Evolutionary conservation across 306 rosid species (phyloP), one percentile per base, ranked within the genome.

Genomic region (Citrullus colocynthis): DNA sequence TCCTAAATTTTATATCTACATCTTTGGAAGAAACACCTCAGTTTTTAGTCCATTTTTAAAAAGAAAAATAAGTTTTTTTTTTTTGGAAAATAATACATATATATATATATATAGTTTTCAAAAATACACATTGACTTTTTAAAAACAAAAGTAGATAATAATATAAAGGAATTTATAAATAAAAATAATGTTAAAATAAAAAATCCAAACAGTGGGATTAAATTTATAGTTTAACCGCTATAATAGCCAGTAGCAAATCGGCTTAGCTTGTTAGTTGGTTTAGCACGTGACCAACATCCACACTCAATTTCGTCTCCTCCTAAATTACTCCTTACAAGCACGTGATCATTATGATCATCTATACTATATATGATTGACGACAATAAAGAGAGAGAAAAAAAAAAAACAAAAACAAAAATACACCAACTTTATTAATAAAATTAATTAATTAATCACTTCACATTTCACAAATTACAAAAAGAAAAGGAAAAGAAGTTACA

Each of bases 241-340:
- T 9, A 41, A 32, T 9, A 59, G 1, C 16, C 34, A 21, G 4
- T 4, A 59, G 9, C 30, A 2, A n/a, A n/a, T 10, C 61, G 15
- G 5, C 12, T 18, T 15, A 59, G 1, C 9, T 12, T 28, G 70
- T 63, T 32, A 8, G 61, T 56, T 56, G 12, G 71, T 34, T 15
- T 36, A 37, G 59, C 80, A 80, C 76, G 83, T 75, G 69, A 80
- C n/a, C 67, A 75, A 30, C 20, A 75, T 75, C 76, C 7, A 55
- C 69, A 30, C 42, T 75, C 76, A 30, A 76, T 54, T 80, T 80
- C 75, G 80, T 64, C 51, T 37, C 79, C 79, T 54, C 49, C 45
- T 63, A 49, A 17, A 17, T 66, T 39, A 39, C 73, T 66, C 49
- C 17, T 39, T 41, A n/a, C 32, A n/a, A 11, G 52, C 74, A 67